Base-by-base conservation (phyloP, 768 basidiomycete genomes). In the Phylloporus arenicola region DNA sequence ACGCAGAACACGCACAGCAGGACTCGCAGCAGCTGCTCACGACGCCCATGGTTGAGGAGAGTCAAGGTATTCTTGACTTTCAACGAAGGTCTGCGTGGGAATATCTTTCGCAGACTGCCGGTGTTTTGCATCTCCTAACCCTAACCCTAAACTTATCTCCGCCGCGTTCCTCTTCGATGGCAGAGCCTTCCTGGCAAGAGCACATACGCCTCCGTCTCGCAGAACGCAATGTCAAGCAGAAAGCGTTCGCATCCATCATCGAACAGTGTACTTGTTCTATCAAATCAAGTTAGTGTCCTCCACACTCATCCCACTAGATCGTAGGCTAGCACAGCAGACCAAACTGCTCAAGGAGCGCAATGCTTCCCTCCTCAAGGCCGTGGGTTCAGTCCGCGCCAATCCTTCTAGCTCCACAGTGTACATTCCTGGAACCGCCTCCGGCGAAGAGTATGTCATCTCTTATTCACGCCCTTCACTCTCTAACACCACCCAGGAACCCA, bases 301-400 rank as follows among this genome's bases (percentile, higher is more conserved):
- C 54, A 31, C 51, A 25, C 56, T 60, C 48, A 58, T 34, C 42
- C 47, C 43, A 54, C 49, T 70, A 97, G 94, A 94, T 74, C 83
- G 89, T 54, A 83, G 91, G 63, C 78, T 97, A 57, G 92, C 93
- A 4, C 88, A 92, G 63, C 92, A 93, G 69, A 89, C 94, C 19
- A 86, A 90, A 61, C 77, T 93, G 14, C 76, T 97, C 63, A 95
- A 92, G 66, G 89, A 95, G 63, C 81, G 95, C 48, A 97, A 97
- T 79, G 81, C 84, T 14, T 86, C 88, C 10, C 78, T 98, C 25
- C 73, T 97, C 50, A 81, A 88, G 51, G 91, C 90, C 7, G 91
- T 93, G 9, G 82, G 81, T 33, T 81, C 83, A 2, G 86, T 88
- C 24, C 80, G 83, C 47, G 57, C 70, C 20, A 81, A 81, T 60